Evolutionary conservation across 75 land plant genomes (phyloP), one percentile per base, ranked within the genome.

Genomic region (Pinus albicaulis): DNA sequence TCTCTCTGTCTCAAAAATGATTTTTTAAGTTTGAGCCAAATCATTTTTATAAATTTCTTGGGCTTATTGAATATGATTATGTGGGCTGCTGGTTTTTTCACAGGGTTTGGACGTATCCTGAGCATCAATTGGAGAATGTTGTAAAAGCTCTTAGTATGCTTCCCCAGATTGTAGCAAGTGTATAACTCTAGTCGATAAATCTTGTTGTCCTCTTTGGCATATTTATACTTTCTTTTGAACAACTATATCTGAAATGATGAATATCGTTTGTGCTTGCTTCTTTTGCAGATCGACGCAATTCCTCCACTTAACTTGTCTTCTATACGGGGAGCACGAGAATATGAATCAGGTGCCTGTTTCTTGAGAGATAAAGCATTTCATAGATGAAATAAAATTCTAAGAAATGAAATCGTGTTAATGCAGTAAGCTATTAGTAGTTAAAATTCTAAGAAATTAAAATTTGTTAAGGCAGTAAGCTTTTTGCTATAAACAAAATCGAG

Each of bases 81-180:
- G n/a, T 3, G 7, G 28, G 36, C 36, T 38, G 23, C 22, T 38
- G 8, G 48, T 1, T 66, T 19, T 66, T 3, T 79, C 17, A 38
- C 82, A 82, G 84, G 68, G 55, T 82, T 19, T 82, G 84, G 84
- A 71, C 55, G 28, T 82, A 55, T 74, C 84, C 84, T 58, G 84
- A 79, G 57, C 25, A 34, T 8, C 31, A 80, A 31, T 41, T 82
- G 44, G 73, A 64, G 71, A 85, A 83, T 57, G 57, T 83, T 70
- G 74, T 25, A 57, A 76, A 61, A 34, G 77, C 73, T 57, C 72
- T 76, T 53, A 59, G 79, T 68, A 55, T 63, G 6, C 55, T 82
- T 71, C 78, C 85, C 19, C 74, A 83, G 38, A 15, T 81, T 12
- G 64, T 57, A 28, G 28, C 77, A 48, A 64, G 71, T 68, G 71